Evolutionary conservation across 805 yeast genomes (phyloP).

Genomic region (Yamadazyma scolyti): DNA sequence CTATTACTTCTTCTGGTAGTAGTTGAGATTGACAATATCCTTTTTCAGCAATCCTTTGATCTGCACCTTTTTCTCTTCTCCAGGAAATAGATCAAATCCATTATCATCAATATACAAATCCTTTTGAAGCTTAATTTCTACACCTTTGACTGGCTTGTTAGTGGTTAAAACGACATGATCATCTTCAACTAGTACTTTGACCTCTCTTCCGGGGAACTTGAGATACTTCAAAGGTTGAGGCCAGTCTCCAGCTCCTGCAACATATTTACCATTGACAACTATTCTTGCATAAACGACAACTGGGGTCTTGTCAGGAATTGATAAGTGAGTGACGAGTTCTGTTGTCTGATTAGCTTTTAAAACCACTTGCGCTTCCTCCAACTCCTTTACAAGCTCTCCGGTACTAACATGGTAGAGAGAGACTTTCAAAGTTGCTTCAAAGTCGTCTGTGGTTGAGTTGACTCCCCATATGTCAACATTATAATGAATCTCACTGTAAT

Average conservation of each 20-base stretch:
- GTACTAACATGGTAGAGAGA: constrained; percentile 21
- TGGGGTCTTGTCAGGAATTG: neutral
- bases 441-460: constrained; percentile 16
- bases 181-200: constrained; percentile 16
- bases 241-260: constrained; percentile 41
- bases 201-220: constrained; percentile 22
- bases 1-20: no score
- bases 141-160: constrained; percentile 41
- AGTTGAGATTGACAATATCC: no score
- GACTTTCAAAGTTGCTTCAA: constrained; percentile 16
- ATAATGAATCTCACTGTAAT: constrained; percentile 11
- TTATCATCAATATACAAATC: constrained; percentile 34
- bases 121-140: constrained; percentile 15
- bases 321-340: constrained; percentile 7
- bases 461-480: constrained; percentile 35
- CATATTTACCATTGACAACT: constrained; percentile 11
- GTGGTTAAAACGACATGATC: constrained; percentile 25
- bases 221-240: constrained; percentile 46
- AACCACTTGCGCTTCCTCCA: constrained; percentile 7
- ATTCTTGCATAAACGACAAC: neutral
- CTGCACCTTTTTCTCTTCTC: constrained; percentile 7
- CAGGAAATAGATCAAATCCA: constrained; percentile 45
- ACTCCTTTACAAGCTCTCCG: constrained; percentile 19
- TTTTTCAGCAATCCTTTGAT: neutral
- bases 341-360: constrained; percentile 22